These are phyloP conservation scores for Ramalina peruviana DNA, from an alignment of 495 filamentous ascomycete species.

Conservation along the genomic window DNA sequence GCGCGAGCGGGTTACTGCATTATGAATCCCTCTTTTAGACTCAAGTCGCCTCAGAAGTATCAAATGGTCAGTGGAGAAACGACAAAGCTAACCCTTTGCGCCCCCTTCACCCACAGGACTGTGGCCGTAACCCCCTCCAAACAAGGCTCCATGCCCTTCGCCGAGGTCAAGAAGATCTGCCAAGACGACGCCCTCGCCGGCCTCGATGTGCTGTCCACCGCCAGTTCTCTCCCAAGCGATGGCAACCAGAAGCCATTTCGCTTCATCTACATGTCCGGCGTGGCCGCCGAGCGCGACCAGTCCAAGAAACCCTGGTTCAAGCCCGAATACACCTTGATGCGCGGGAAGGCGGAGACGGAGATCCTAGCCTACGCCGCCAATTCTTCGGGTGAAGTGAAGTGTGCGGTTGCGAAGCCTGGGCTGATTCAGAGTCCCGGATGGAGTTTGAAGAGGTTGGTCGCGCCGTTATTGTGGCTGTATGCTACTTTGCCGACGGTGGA, in stretches of 20 bases:
- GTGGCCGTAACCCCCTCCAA: constrained; percentile 31
- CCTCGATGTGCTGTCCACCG: constrained; percentile 23
- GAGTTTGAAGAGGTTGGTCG: constrained; percentile 1
- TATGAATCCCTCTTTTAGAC: too few relatives aligned
- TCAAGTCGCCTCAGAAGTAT: neutral
- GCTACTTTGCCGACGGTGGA: constrained; percentile 21
- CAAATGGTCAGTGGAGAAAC: too few relatives aligned
- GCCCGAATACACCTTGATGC: constrained; percentile 29
- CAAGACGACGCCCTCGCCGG: constrained; percentile 28
- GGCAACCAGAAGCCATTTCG: constrained; percentile 20
- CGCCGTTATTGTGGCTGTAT: constrained; percentile 5
- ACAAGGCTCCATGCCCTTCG: constrained; percentile 19
- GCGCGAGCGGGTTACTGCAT: too few relatives aligned
- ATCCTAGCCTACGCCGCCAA: constrained; percentile 26
- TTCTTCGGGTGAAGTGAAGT: constrained; percentile 21
- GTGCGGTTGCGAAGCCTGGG: constrained; percentile 26
- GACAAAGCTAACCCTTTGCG: neutral
- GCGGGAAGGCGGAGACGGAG: constrained; percentile 27
- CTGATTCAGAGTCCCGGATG: constrained; percentile 19
- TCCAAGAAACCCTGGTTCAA: constrained; percentile 21
- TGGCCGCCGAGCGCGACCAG: constrained; percentile 25
- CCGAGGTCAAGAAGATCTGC: constrained; percentile 29
- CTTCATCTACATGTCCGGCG: constrained; percentile 36
- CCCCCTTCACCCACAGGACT: constrained; percentile 16
- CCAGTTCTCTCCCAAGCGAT: constrained; percentile 3